Conservation (phyloP, 176 grass and related monocot genomes). For the Bonia amplexicaulis region DNA sequence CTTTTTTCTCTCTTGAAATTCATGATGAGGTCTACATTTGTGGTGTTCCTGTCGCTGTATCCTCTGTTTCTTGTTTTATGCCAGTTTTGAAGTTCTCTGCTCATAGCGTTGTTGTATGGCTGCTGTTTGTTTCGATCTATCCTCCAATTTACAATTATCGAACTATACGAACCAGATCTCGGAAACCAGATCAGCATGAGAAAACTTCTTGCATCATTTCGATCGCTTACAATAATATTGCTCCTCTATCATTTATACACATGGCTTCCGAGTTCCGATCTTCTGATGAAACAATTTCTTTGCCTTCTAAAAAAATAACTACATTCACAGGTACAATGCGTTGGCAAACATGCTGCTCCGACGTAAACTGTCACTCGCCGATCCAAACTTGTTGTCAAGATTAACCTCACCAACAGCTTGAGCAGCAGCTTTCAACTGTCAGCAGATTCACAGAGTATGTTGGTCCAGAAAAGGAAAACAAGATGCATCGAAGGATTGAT, state of each 20-base stretch:
- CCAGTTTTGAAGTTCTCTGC: too few species aligned
- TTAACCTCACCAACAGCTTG: slow-evolving; percentile 68
- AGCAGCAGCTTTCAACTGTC: slow-evolving; percentile 67
- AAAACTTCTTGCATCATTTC: too few species aligned
- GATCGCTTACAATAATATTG: too few species aligned
- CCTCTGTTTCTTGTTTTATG: neutral
- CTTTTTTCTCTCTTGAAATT: neutral
- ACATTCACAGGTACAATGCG: slow-evolving; percentile 58
- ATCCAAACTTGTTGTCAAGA: slow-evolving; percentile 66
- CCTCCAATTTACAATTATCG: neutral
- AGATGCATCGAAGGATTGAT: neutral
- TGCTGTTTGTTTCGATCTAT: neutral
- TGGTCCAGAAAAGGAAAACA: neutral
- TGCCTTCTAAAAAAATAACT: too few species aligned
- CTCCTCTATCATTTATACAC: too few species aligned
- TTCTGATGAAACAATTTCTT: too few species aligned
- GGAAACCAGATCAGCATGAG: too few species aligned
- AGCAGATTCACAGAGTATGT: slow-evolving; percentile 20
- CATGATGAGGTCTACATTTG: neutral
- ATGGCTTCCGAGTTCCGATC: too few species aligned
- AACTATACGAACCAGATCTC: too few species aligned
- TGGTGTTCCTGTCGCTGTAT: neutral
- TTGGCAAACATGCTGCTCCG: slow-evolving; percentile 94
- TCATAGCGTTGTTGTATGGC: neutral
- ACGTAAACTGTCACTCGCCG: slow-evolving; percentile 59